Percentiles rank a stretch among this genome's conserved stretches.
Evolutionary conservation across 805 yeast genomes (phyloP).

Genomic region (Pichia eremophila): DNA sequence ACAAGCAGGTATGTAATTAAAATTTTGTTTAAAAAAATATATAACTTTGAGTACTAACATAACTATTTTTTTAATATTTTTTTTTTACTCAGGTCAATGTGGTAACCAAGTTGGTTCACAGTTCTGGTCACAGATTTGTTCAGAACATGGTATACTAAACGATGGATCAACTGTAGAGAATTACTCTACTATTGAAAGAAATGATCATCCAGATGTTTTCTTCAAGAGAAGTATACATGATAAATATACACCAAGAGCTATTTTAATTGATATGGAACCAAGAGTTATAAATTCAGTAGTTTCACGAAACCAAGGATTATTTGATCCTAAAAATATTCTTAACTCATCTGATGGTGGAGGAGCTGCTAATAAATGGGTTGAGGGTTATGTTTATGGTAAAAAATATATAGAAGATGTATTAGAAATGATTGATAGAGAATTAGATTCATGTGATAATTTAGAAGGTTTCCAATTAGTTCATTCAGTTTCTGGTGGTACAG

Average conservation of each 20-base stretch:
- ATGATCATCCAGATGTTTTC: constrained; percentile 77
- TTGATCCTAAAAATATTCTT: constrained; percentile 77
- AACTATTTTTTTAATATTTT: neutral
- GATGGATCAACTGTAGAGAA: constrained; percentile 27
- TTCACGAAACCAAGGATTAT: constrained; percentile 32
- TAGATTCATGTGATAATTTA: constrained; percentile 81
- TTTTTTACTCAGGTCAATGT: constrained; percentile 59
- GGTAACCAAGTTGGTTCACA: constrained; percentile 93
- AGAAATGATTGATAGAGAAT: constrained; percentile 79
- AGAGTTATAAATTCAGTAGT: constrained; percentile 62
- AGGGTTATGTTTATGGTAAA: constrained; percentile 73
- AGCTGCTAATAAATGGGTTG: constrained; percentile 95
- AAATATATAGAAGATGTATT: constrained; percentile 61
- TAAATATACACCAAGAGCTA: constrained; percentile 80
- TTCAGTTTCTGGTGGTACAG: constrained; percentile 98
- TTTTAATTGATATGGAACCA: constrained; percentile 85
- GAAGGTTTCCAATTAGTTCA: constrained; percentile 89
- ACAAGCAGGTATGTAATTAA: constrained; percentile 39
- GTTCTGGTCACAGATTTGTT: constrained; percentile 84
- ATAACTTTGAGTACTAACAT: neutral
- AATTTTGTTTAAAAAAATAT: neutral
- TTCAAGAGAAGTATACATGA: constrained; percentile 63
- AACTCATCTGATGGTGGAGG: constrained; percentile 78
- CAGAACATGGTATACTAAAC: constrained; percentile 66
- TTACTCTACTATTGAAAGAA: constrained; percentile 19